These are phyloP conservation scores for Ulota crispa DNA, from an alignment of 225 moss, liverwort and hornwort species.

Conservation along the genomic window DNA sequence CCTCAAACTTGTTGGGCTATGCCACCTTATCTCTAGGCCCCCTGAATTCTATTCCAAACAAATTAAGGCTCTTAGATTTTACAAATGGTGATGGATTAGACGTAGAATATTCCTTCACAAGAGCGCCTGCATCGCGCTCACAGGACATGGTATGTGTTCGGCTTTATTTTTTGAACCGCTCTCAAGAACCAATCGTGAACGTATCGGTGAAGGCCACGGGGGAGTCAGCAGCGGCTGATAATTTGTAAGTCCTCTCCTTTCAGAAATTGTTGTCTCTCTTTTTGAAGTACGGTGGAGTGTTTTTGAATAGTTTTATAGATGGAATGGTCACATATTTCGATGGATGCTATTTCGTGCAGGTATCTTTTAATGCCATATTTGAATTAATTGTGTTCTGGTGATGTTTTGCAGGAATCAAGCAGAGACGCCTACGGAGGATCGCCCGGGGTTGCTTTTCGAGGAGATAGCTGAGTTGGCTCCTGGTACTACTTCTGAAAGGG, in stretches of 20 bases:
- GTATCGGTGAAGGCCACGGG: slow-evolving; percentile 60
- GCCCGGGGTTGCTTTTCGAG: slow-evolving; percentile 33
- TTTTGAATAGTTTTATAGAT: neutral
- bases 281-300: neutral
- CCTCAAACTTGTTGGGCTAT: slow-evolving; percentile 58
- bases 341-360: neutral
- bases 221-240: slow-evolving; percentile 28
- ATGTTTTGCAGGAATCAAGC: slow-evolving; percentile 42
- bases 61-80: slow-evolving; percentile 67
- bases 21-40: slow-evolving; percentile 68
- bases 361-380: neutral
- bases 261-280: neutral
- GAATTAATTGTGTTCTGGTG: slow-evolving; percentile 16
- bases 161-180: slow-evolving; percentile 69
- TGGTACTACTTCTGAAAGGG: slow-evolving; percentile 46
- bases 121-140: slow-evolving; percentile 33
- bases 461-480: slow-evolving; percentile 63
- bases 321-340: neutral
- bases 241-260: slow-evolving; percentile 45
- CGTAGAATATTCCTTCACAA: slow-evolving; percentile 63
- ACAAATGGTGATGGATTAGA: slow-evolving; percentile 94
- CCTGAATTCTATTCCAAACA: slow-evolving; percentile 41
- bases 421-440: slow-evolving; percentile 31
- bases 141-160: slow-evolving; percentile 51
- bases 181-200: slow-evolving; percentile 52